These are phyloP conservation scores for Verticillium longisporum DNA, from an alignment of 2,329 filamentous ascomycete species.

Conservation along the genomic window DNA sequence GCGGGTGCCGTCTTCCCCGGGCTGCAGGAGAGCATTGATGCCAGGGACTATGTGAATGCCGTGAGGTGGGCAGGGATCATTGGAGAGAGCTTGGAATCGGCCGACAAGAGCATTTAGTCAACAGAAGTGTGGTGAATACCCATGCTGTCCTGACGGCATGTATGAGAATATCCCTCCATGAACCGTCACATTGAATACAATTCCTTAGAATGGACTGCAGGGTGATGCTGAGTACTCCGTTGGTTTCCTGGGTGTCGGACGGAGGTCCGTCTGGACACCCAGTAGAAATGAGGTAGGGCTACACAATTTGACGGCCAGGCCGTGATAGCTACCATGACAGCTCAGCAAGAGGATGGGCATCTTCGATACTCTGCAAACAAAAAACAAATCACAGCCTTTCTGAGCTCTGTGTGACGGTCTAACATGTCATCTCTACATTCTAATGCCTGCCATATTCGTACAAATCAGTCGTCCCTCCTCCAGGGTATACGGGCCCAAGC, in stretches of 20 bases:
- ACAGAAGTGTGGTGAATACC: neutral
- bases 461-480: neutral
- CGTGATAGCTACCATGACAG: too few relatives aligned
- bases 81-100: constrained; percentile 39
- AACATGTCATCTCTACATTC: constrained; percentile 6
- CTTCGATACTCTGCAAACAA: neutral
- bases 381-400: neutral
- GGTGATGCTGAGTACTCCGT: too few relatives aligned
- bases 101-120: constrained; percentile 25
- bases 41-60: constrained; percentile 50
- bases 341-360: too few relatives aligned
- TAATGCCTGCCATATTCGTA: constrained; percentile 7
- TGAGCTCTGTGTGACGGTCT: neutral
- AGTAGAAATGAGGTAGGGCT: too few relatives aligned
- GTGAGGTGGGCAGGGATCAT: constrained; percentile 55
- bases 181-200: too few relatives aligned
- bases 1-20: constrained; percentile 64
- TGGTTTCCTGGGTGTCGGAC: too few relatives aligned
- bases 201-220: too few relatives aligned
- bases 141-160: neutral
- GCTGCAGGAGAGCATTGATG: constrained; percentile 55
- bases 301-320: too few relatives aligned
- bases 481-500: too few relatives aligned
- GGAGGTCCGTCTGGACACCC: too few relatives aligned
- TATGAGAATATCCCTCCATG: neutral